Conservation (phyloP, 257 asterid species). For the Cynanchum wilfordii region DNA sequence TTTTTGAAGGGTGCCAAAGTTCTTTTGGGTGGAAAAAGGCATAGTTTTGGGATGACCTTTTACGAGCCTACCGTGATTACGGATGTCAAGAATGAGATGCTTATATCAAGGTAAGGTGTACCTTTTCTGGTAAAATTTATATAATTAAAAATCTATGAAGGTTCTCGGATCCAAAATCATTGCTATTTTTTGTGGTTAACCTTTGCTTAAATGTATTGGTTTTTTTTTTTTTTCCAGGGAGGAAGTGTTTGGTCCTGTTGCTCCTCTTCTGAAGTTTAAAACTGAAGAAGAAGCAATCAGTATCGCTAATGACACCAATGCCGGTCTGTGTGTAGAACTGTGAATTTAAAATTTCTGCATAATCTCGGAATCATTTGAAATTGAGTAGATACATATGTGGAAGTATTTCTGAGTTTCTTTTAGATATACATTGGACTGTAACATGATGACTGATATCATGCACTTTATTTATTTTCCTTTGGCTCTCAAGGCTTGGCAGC, state of each 20-base stretch:
- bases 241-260: constrained; percentile 98
- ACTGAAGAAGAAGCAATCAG: constrained; percentile 91
- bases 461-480: constrained; percentile 2
- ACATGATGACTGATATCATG: not conserved
- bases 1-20: constrained; percentile 85
- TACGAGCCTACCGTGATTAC: constrained; percentile 87
- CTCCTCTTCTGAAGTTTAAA: constrained; percentile 85
- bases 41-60: constrained; percentile 83
- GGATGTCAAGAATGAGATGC: constrained; percentile 83
- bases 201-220: too few relatives aligned
- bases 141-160: too few relatives aligned
- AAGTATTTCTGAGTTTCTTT: constrained; percentile 7
- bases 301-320: constrained; percentile 86
- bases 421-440: not conserved
- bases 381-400: not conserved
- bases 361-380: not conserved
- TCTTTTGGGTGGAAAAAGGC: constrained; percentile 79
- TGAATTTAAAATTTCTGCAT: not conserved
- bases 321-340: constrained; percentile 13
- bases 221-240: constrained; percentile 29
- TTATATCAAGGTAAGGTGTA: constrained; percentile 54
- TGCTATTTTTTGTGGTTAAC: too few relatives aligned
- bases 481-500: constrained; percentile 77
- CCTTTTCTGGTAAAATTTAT: too few relatives aligned
- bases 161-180: too few relatives aligned